Evolutionary conservation across 805 yeast genomes (phyloP).

Genomic region (Nakazawaea holstii): DNA sequence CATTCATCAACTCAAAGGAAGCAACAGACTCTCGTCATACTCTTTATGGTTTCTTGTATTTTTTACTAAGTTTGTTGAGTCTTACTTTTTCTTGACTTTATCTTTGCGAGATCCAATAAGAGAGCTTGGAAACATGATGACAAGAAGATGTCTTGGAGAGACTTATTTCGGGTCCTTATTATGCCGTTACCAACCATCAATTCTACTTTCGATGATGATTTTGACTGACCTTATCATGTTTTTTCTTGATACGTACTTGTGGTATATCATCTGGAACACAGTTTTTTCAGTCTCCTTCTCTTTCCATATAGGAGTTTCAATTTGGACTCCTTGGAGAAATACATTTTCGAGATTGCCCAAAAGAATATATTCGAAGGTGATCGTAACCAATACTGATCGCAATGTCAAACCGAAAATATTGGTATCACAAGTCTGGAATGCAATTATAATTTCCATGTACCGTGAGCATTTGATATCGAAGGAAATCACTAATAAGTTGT

Average conservation of each 20-base stretch:
- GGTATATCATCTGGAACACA: conserved; percentile 83
- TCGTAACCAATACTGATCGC: conserved; percentile 35
- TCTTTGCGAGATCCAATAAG: conserved; percentile 71
- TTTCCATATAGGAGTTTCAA: conserved; percentile 69
- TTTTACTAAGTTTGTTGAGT: conserved; percentile 63
- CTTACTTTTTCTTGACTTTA: conserved; percentile 71
- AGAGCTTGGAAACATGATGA: conserved; percentile 53
- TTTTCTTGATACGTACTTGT: conserved; percentile 75
- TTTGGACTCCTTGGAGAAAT: conserved; percentile 88
- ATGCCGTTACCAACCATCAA: conserved; percentile 52
- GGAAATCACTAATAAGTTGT: conserved; percentile 63
- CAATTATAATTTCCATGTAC: conserved; percentile 77
- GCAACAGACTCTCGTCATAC: conserved; percentile 55
- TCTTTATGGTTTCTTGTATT: conserved; percentile 69
- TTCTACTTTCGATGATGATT: conserved; percentile 48
- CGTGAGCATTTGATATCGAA: conserved; percentile 71
- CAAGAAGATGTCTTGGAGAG: conserved; percentile 60
- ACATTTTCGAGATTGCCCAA: conserved; percentile 72
- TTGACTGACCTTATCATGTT: conserved; percentile 64
- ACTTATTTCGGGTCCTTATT: conserved; percentile 42
- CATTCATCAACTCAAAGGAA: conserved; percentile 46
- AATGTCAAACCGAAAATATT: conserved; percentile 43
- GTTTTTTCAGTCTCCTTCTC: conserved; percentile 67
- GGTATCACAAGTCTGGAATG: conserved; percentile 76
- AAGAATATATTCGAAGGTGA: conserved; percentile 65